A percentile compares a stretch with the other conserved stretches of the same genome.
Evolutionary conservation across 208 protist genomes (phyloP).

Genomic region (Naegleria lovaniensis): DNA sequence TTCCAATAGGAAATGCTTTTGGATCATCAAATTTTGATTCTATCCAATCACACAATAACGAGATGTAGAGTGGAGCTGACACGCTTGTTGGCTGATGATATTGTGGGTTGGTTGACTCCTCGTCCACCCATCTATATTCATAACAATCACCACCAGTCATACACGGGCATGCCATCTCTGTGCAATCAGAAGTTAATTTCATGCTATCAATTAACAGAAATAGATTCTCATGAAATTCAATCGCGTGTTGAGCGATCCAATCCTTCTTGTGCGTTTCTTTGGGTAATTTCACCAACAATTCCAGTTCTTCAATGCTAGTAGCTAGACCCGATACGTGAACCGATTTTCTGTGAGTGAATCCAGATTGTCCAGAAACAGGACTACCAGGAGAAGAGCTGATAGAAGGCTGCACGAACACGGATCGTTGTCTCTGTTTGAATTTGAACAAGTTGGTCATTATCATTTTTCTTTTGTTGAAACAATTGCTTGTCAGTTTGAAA

Average conservation of each 20-base stretch:
- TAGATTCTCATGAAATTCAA: background rate
- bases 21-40: constrained; percentile 92
- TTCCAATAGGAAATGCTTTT: constrained; percentile 82
- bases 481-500: too few relatives aligned
- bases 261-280: background rate
- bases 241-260: background rate
- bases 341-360: background rate
- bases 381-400: background rate
- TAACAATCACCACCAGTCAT: constrained; percentile 88
- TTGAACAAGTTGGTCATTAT: background rate
- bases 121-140: constrained; percentile 90
- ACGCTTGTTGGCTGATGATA: constrained; percentile 86
- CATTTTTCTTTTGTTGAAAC: background rate
- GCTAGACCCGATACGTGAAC: background rate
- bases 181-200: constrained; percentile 94
- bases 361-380: background rate
- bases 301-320: background rate
- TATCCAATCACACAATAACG: constrained; percentile 96
- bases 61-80: constrained; percentile 92
- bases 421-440: background rate
- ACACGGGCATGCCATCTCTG: constrained; percentile 76
- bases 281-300: background rate
- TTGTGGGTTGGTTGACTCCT: constrained; percentile 66
- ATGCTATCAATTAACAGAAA: background rate
- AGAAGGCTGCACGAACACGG: background rate